Conservation (phyloP, 2,329 filamentous ascomycete species). For the Emydomyces testavorans region DNA sequence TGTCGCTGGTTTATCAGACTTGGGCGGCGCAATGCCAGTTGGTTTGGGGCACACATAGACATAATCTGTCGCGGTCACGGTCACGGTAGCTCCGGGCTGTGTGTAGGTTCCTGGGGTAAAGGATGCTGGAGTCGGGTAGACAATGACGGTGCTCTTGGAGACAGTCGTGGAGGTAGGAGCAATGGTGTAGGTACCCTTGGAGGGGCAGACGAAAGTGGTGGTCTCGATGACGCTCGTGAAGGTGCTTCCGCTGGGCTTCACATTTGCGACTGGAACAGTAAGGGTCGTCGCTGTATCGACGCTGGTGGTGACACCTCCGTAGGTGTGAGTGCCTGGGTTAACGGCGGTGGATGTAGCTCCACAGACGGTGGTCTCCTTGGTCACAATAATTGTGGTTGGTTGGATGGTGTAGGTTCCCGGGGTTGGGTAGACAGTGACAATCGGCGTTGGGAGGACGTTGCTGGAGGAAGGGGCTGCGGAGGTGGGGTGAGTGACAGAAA, state of each 20-base stretch:
- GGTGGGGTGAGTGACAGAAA: constrained; percentile 21
- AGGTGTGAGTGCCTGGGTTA: constrained; percentile 53
- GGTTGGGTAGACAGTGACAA: constrained; percentile 46
- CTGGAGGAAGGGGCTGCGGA: too few relatives aligned
- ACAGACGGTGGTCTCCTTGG: constrained; percentile 55
- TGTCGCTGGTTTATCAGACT: constrained; percentile 11
- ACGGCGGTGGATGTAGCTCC: constrained; percentile 51
- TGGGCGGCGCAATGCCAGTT: constrained; percentile 28
- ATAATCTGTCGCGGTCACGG: constrained; percentile 55
- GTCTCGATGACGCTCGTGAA: constrained; percentile 56
- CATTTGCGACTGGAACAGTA: constrained; percentile 57
- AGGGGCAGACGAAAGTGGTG: constrained; percentile 63
- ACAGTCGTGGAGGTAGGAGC: constrained; percentile 54
- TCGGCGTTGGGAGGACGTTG: constrained; percentile 38
- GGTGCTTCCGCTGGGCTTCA: constrained; percentile 45
- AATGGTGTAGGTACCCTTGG: constrained; percentile 64
- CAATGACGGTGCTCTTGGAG: constrained; percentile 40
- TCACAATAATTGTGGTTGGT: constrained; percentile 58
- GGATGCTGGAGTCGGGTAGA: constrained; percentile 54
- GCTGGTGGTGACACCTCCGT: constrained; percentile 61
- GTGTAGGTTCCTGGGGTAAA: constrained; percentile 63
- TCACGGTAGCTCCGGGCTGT: constrained; percentile 53
- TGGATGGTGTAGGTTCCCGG: constrained; percentile 66
- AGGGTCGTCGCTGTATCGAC: constrained; percentile 56
- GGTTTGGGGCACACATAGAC: constrained; percentile 62